Evolutionary conservation across 2,329 filamentous ascomycete genomes (phyloP), one percentile per base, ranked within the genome.

Genomic region (Rhexocercosporidium sp.): DNA sequence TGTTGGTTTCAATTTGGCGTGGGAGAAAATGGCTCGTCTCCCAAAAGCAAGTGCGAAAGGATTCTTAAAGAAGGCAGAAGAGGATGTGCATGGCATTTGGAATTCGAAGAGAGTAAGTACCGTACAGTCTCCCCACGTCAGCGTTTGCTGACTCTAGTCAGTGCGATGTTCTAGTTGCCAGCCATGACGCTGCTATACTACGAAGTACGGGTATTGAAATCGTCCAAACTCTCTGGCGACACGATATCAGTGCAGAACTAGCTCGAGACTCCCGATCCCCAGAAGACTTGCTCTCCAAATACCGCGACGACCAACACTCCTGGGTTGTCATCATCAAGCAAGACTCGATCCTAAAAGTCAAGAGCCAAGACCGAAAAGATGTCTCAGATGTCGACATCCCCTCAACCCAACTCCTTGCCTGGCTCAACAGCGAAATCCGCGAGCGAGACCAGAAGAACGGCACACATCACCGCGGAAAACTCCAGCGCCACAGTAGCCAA

Each of bases 291-390:
- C 83, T 93, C 16, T 87, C 89, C 31, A 90, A 90, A 75, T 91
- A 96, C 75, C 86, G 91, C 16, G 91, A 94, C 65, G 91, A 93
- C 72, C 85, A 85, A 31, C 92, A 97, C 78, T 91, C 87, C 29
- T 98, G 94, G 93, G 88, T 97, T 67, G 88, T 97, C 44, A 91
- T 96, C 69, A 90, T 97, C 75, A 97, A 97, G 77, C 90, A 88
- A 68, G 92, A 87, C 79, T 89, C 79, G 74, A 89, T 82, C 80
- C 84, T 96, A 57, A 97, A 96, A 79, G 86, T 97, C 70, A 92
- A 91, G 76, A 93, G 88, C 14, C 87, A 94, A 75, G 86, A 88
- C 37, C 88, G 90, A 67, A 96, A 92, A 75, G 93, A 96, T 68
- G 83, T 88, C 9, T 81, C 84, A 31, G 93, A 96, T 73, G 87